These are phyloP conservation scores for Yueomyces sp. DNA, from an alignment of 1,139 yeast species.

Conservation along the genomic window DNA sequence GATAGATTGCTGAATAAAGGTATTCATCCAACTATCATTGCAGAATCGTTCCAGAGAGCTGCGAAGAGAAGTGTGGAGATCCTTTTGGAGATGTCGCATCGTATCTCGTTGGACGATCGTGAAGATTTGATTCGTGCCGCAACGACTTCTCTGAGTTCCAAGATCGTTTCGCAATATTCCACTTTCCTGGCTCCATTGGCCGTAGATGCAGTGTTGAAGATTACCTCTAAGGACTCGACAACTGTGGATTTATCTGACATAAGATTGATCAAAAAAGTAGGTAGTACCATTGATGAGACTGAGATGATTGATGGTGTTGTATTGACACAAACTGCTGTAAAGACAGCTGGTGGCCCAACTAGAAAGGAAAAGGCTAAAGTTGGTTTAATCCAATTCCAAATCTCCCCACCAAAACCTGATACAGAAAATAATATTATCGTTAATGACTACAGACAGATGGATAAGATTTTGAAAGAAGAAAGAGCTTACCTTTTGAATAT, in stretches of 20 bases:
- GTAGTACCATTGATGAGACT: conserved; percentile 96
- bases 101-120: conserved; percentile 61
- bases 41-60: conserved; percentile 91
- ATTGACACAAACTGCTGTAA: conserved; percentile 78
- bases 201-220: conserved; percentile 83
- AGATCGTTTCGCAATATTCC: conserved; percentile 89
- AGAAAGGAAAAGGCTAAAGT: conserved; percentile 88
- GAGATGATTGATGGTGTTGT: conserved; percentile 89
- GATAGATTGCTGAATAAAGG: conserved; percentile 82
- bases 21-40: conserved; percentile 89
- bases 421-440: conserved; percentile 96
- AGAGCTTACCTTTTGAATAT: conserved; percentile 87
- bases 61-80: conserved; percentile 81
- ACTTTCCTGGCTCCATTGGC: conserved; percentile 81
- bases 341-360: conserved; percentile 91
- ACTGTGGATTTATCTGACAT: conserved; percentile 84
- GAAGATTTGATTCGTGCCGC: conserved; percentile 87
- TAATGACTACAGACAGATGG: conserved; percentile 98
- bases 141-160: conserved; percentile 81
- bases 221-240: conserved; percentile 43
- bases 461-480: conserved; percentile 92
- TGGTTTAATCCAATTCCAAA: conserved; percentile 87
- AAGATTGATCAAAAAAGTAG: conserved; percentile 82
- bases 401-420: conserved; percentile 98
- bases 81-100: conserved; percentile 71